These are phyloP conservation scores for Rhizopogon rudus DNA, from an alignment of 768 basidiomycete species.

Conservation along the genomic window DNA sequence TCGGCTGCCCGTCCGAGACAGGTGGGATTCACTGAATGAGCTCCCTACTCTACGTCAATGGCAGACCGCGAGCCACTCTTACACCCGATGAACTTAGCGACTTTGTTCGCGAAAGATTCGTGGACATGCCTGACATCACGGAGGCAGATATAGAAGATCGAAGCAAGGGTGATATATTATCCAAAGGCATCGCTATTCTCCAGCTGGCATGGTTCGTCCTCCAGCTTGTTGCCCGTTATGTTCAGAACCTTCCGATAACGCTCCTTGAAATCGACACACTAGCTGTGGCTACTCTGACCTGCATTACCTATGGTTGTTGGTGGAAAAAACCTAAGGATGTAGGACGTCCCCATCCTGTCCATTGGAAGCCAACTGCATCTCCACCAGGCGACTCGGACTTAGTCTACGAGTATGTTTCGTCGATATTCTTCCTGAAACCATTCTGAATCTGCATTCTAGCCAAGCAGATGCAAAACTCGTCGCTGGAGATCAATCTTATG, in stretches of 20 bases:
- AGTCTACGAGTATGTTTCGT: not conserved
- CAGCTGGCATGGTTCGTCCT: constrained; percentile 33
- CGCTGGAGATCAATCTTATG: not conserved
- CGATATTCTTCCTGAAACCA: not conserved
- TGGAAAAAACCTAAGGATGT: constrained; percentile 37
- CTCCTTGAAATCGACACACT: constrained; percentile 33
- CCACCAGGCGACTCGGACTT: not conserved
- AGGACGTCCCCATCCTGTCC: constrained; percentile 5
- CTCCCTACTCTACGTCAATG: not conserved
- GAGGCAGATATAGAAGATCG: constrained; percentile 16
- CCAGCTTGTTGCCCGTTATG: constrained; percentile 22
- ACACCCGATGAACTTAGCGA: not conserved
- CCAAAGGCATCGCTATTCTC: constrained; percentile 28
- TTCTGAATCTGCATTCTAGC: not conserved
- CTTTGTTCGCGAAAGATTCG: not conserved
- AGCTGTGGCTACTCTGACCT: constrained; percentile 27
- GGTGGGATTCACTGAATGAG: no score
- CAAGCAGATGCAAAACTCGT: not conserved
- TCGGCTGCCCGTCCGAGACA: no score
- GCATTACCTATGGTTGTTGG: constrained; percentile 29
- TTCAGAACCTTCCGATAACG: constrained; percentile 22
- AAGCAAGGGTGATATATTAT: constrained; percentile 29
- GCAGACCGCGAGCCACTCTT: not conserved
- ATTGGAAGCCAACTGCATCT: not conserved
- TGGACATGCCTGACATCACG: constrained; percentile 3